A percentile compares a stretch with the other conserved stretches of the same genome.
These are phyloP conservation scores for Hypoxylon trugodes DNA, from an alignment of 495 filamentous ascomycete species.

Conservation along the genomic window DNA sequence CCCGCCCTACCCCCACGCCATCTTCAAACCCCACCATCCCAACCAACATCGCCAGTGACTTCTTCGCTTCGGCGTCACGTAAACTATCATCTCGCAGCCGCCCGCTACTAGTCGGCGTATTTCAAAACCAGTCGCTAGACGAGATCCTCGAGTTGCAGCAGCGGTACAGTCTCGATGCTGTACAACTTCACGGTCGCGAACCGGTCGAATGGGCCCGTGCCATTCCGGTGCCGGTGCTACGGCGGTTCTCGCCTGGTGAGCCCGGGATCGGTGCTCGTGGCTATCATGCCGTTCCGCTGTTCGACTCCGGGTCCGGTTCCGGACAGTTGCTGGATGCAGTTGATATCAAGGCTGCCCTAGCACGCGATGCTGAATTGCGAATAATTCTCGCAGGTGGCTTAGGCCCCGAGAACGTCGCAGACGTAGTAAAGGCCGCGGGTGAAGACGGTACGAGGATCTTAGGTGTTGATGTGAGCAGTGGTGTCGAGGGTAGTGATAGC, in stretches of 20 bases:
- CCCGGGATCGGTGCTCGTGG: conserved; percentile 74
- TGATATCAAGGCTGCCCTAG: conserved; percentile 68
- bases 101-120: conserved; percentile 90
- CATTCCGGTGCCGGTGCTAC: conserved; percentile 90
- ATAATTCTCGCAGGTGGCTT: conserved; percentile 88
- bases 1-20: conserved; percentile 12
- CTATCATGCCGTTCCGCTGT: conserved; percentile 81
- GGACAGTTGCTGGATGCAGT: conserved; percentile 76
- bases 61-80: conserved; percentile 52
- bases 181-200: conserved; percentile 92
- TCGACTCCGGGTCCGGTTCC: conserved; percentile 87
- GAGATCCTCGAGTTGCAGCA: conserved; percentile 80
- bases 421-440: conserved; percentile 66
- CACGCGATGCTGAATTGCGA: conserved; percentile 65
- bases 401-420: conserved; percentile 74
- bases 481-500: conserved; percentile 81
- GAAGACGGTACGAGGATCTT: conserved; percentile 66
- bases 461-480: conserved; percentile 92
- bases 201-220: conserved; percentile 88
- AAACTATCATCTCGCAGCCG: conserved; percentile 51
- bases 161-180: conserved; percentile 81
- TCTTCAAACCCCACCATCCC: conserved; percentile 1
- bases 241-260: conserved; percentile 78
- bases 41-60: conserved; percentile 49
- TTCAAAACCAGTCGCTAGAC: conserved; percentile 85